phyloP scores from a whole-genome alignment of 805 yeast genomes.

The Candida insectorum region DNA sequence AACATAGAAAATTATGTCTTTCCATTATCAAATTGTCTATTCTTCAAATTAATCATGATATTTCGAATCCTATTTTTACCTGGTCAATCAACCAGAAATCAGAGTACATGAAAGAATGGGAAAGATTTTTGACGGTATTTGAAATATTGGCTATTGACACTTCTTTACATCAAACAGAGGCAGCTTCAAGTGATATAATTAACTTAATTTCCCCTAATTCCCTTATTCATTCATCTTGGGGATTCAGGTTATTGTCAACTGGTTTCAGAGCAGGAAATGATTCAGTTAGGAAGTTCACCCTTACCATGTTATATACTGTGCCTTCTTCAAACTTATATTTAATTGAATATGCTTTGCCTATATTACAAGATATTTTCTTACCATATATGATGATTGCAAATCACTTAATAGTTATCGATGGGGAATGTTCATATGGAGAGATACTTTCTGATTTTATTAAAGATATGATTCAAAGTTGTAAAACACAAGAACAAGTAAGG shows the following conservation, averaged over 20 bases:
- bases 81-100: constrained; percentile 39
- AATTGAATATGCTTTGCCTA: constrained; percentile 34
- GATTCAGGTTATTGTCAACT: constrained; percentile 65
- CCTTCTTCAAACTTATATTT: constrained; percentile 40
- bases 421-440: constrained; percentile 58
- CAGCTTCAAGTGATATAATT: constrained; percentile 63
- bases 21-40: constrained; percentile 64
- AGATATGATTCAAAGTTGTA: constrained; percentile 28
- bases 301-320: constrained; percentile 53
- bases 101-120: constrained; percentile 55
- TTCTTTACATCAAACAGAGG: constrained; percentile 80
- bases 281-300: constrained; percentile 62
- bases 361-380: constrained; percentile 47
- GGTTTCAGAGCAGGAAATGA: constrained; percentile 78
- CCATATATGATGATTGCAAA: constrained; percentile 63
- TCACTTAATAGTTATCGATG: constrained; percentile 47
- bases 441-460: constrained; percentile 45
- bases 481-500: constrained; percentile 18
- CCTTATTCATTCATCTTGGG: constrained; percentile 65
- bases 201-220: constrained; percentile 49
- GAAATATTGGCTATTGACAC: constrained; percentile 84
- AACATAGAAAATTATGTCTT: constrained; percentile 63
- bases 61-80: constrained; percentile 31
- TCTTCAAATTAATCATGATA: constrained; percentile 37
- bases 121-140: constrained; percentile 65